A percentile compares a stretch with the other conserved stretches of the same genome.
phyloP scores from a whole-genome alignment of 176 grass and related monocot species.

The Paspalum vaginatum region DNA sequence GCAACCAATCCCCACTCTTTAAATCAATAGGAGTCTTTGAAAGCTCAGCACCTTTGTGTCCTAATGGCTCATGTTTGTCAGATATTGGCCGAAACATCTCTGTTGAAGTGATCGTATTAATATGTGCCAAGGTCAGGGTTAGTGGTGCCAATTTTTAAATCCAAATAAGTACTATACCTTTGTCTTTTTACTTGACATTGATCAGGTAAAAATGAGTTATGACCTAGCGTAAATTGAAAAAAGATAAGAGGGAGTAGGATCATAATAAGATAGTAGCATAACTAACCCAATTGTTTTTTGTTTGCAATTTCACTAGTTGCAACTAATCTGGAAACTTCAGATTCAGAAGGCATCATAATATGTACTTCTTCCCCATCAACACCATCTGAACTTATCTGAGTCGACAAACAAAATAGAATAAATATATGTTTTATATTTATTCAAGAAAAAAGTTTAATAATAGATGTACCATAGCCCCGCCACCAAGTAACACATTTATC shows the following conservation, averaged over 20 bases:
- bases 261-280: not conserved
- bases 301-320: conserved; percentile 59
- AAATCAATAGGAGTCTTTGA: conserved; percentile 82
- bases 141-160: too few species aligned
- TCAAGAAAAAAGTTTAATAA: not conserved
- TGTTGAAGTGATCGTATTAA: conserved; percentile 30
- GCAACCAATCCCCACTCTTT: conserved; percentile 75
- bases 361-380: conserved; percentile 79
- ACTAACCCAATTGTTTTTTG: conserved; percentile 67
- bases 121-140: too few species aligned
- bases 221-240: too few species aligned
- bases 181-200: not conserved
- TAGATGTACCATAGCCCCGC: conserved; percentile 65
- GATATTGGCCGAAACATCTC: conserved; percentile 66
- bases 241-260: not conserved
- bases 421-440: not conserved
- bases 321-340: conserved; percentile 63
- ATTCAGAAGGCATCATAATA: conserved; percentile 65
- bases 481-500: conserved; percentile 76
- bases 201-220: too few species aligned
- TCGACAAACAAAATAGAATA: conserved; percentile 9
- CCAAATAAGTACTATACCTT: too few species aligned
- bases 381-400: conserved; percentile 73
- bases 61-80: conserved; percentile 50
- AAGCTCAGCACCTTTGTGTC: conserved; percentile 72